Conservation (phyloP, 2,329 filamentous ascomycete genomes). For the Aspergillus ruber region DNA sequence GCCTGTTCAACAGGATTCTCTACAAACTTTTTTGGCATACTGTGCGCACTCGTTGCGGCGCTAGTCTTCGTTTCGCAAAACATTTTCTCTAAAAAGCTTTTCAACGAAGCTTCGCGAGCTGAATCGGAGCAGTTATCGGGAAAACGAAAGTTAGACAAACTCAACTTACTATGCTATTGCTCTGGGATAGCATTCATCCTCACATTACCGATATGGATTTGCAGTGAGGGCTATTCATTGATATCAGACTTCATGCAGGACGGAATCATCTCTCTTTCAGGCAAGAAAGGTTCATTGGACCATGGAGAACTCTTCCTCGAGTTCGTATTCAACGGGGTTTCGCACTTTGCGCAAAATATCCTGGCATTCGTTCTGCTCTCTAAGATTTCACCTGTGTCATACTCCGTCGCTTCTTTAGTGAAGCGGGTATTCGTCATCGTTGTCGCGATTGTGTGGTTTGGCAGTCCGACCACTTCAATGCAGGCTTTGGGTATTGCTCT, state of each 20-base stretch:
- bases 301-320: conserved; percentile 63
- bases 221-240: conserved; percentile 75
- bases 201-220: conserved; percentile 87
- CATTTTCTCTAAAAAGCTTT: conserved; percentile 95
- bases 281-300: conserved; percentile 66
- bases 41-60: conserved; percentile 83
- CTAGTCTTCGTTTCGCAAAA: conserved; percentile 97
- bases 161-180: conserved; percentile 96
- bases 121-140: conserved; percentile 64
- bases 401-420: conserved; percentile 90
- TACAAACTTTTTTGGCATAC: conserved; percentile 81
- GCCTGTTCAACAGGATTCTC: conserved; percentile 89
- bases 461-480: conserved; percentile 73
- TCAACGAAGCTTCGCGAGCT: conserved; percentile 84
- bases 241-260: conserved; percentile 73
- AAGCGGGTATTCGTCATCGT: conserved; percentile 97
- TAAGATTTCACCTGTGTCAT: conserved; percentile 91
- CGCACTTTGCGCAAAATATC: conserved; percentile 95
- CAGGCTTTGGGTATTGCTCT: conserved; percentile 81
- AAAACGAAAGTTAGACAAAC: conserved; percentile 82
- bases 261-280: conserved; percentile 68
- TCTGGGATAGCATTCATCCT: conserved; percentile 85
- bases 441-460: conserved; percentile 93
- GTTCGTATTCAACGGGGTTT: conserved; percentile 93
- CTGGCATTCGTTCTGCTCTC: conserved; percentile 88